These are phyloP conservation scores for Trametes villosa DNA, from an alignment of 768 basidiomycete genomes.

Conservation along the genomic window DNA sequence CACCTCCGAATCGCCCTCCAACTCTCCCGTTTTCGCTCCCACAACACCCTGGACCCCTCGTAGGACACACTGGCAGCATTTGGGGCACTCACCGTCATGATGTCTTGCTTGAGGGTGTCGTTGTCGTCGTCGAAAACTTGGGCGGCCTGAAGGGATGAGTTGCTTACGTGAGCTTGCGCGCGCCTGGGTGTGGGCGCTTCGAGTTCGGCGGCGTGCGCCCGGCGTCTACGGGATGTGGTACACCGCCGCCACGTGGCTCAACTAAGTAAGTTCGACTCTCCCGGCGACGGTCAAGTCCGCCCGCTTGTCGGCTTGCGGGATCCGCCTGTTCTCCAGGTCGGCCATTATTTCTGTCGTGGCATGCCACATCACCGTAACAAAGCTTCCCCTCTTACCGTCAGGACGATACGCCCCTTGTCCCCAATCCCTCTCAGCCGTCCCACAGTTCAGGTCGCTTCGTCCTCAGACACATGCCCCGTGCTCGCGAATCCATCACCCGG, in stretches of 20 bases:
- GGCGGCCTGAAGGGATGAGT: slow-evolving; percentile 10
- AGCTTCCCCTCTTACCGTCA: neutral
- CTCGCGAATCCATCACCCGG: neutral
- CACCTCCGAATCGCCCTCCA: slow-evolving; percentile 18
- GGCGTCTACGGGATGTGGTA: neutral
- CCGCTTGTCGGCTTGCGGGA: neutral
- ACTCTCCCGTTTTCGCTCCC: slow-evolving; percentile 2
- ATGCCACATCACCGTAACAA: neutral
- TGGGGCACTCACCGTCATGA: slow-evolving; percentile 34
- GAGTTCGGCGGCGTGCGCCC: too few relatives aligned
- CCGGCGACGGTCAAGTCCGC: slow-evolving; percentile 13
- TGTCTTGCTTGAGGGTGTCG: slow-evolving; percentile 26
- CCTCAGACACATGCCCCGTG: neutral
- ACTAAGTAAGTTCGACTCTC: slow-evolving; percentile 7
- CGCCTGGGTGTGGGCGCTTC: slow-evolving; percentile 11
- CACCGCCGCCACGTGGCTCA: slow-evolving; percentile 17
- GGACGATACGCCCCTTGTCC: neutral
- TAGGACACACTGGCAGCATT: slow-evolving; percentile 17
- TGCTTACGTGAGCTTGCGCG: slow-evolving; percentile 23
- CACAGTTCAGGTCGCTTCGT: neutral
- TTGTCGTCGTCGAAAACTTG: slow-evolving; percentile 26
- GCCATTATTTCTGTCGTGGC: neutral
- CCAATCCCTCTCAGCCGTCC: neutral
- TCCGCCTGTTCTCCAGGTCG: neutral
- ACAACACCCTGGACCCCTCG: slow-evolving; percentile 7